Conservation (phyloP, 2,329 filamentous ascomycete species). For the Leptographium galeiforme region DNA sequence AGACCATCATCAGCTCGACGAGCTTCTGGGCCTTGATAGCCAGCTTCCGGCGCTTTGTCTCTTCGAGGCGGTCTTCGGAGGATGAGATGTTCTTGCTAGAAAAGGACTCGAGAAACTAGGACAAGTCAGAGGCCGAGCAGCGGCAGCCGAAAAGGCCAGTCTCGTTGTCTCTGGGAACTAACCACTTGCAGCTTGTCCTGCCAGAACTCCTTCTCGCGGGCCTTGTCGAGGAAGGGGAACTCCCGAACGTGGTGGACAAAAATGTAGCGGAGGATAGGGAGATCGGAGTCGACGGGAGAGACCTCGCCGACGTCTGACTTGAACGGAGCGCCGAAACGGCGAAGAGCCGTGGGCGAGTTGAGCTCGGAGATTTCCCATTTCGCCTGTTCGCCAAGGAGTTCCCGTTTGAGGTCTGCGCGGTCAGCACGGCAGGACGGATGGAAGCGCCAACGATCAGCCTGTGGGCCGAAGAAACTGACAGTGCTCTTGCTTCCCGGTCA, state of each 20-base stretch:
- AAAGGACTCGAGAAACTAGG: conserved; percentile 87
- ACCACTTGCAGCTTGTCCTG: conserved; percentile 94
- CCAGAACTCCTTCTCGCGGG: conserved; percentile 98
- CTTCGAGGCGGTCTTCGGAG: conserved; percentile 87
- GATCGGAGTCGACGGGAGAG: conserved; percentile 80
- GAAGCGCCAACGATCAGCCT: not conserved
- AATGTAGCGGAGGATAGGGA: conserved; percentile 88
- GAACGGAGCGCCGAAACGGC: conserved; percentile 91
- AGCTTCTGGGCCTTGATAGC: conserved; percentile 89
- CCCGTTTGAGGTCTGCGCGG: conserved; percentile 80
- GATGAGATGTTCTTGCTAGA: conserved; percentile 95
- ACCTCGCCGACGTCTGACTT: conserved; percentile 86
- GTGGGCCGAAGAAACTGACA: conserved; percentile 41
- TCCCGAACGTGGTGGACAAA: conserved; percentile 97
- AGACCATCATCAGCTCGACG: conserved; percentile 99
- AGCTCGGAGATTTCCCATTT: conserved; percentile 83
- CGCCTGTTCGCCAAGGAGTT: conserved; percentile 83
- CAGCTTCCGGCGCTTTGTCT: conserved; percentile 87
- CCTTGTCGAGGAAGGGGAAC: conserved; percentile 94
- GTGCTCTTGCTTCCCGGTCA: conserved; percentile 97
- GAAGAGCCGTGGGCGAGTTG: conserved; percentile 85
- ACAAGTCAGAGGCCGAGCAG: not conserved
- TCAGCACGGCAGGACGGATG: not conserved
- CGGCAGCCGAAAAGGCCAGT: not conserved
- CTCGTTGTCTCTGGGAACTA: conserved; percentile 23